phyloP scores from a whole-genome alignment of 768 basidiomycete species.

The Lyophyllum semitale region DNA sequence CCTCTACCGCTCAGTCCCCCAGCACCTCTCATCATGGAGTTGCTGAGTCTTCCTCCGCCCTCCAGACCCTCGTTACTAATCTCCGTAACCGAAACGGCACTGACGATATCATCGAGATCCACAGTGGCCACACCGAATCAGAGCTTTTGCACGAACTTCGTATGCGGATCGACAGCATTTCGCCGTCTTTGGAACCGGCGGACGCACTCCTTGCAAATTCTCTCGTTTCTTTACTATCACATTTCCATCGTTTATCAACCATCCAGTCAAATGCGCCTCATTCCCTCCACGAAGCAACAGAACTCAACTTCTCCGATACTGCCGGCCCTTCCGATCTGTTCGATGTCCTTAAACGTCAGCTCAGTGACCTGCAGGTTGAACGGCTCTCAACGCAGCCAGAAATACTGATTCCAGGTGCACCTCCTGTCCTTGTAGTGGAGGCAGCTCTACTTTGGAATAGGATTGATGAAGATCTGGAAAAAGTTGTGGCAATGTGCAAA shows the following conservation, averaged over 20 bases:
- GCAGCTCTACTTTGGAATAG: conserved; percentile 70
- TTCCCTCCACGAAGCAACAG: conserved; percentile 12
- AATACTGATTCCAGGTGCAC: conserved; percentile 33
- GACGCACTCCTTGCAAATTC: conserved; percentile 69
- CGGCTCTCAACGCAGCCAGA: conserved; percentile 45
- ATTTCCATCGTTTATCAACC: conserved; percentile 65
- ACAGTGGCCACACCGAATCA: conserved; percentile 40
- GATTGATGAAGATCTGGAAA: conserved; percentile 75
- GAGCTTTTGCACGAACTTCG: conserved; percentile 63
- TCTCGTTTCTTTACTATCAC: conserved; percentile 67
- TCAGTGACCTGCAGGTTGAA: conserved; percentile 67
- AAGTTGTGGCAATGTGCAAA: conserved; percentile 65
- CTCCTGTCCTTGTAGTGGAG: conserved; percentile 56
- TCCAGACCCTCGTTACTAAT: conserved; percentile 64
- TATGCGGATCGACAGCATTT: conserved; percentile 50
- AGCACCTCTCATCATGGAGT: conserved; percentile 26
- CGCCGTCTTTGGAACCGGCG: conserved; percentile 39
- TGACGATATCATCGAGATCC: conserved; percentile 49
- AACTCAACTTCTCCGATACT: conserved; percentile 10
- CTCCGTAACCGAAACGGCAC: conserved; percentile 51
- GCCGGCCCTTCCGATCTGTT: conserved; percentile 43
- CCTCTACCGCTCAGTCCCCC: conserved; percentile 39
- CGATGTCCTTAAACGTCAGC: conserved; percentile 63
- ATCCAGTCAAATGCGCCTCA: conserved; percentile 31
- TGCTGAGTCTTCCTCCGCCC: conserved; percentile 45